Evolutionary conservation across 2,329 filamentous ascomycete species (phyloP).

Genomic region (Talaromyces atroroseus): DNA sequence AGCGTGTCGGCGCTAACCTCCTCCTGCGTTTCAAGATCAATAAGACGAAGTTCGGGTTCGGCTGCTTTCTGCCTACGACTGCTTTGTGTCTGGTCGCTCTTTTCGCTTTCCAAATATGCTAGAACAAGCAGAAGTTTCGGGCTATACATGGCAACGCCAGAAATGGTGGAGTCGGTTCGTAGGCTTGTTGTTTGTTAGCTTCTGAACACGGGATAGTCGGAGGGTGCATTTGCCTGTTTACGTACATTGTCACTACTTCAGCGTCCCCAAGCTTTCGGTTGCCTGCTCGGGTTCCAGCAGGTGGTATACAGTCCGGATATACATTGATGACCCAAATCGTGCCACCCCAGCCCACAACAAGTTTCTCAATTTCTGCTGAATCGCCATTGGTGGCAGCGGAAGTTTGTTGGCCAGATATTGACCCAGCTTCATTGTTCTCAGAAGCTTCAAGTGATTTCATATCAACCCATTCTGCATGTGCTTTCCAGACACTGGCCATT

Average conservation of each 20-base stretch:
- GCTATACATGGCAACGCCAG: constrained; percentile 93
- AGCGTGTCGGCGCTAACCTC: constrained; percentile 84
- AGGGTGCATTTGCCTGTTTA: constrained; percentile 19
- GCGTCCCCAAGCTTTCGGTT: constrained; percentile 70
- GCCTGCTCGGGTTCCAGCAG: constrained; percentile 21
- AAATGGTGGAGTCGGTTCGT: constrained; percentile 95
- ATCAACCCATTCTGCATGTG: constrained; percentile 87
- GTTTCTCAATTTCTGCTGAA: constrained; percentile 57
- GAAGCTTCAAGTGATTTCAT: constrained; percentile 71
- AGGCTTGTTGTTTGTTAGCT: constrained; percentile 52
- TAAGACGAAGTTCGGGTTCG: constrained; percentile 82
- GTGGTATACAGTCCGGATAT: constrained; percentile 59
- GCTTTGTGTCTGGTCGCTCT: constrained; percentile 59
- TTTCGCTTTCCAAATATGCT: constrained; percentile 75
- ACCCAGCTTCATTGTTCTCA: constrained; percentile 44
- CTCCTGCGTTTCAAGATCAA: constrained; percentile 76
- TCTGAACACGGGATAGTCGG: background rate
- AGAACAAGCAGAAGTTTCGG: constrained; percentile 84
- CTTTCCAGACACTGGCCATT: constrained; percentile 95
- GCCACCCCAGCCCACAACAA: constrained; percentile 91
- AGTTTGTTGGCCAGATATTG: constrained; percentile 30
- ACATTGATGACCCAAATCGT: constrained; percentile 95
- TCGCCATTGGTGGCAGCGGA: constrained; percentile 35
- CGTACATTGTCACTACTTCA: constrained; percentile 88
- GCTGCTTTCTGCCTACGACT: constrained; percentile 70